Base-by-base conservation (phyloP, 192 early-diverging fungal genomes). In the Entrophospora sp. region DNA sequence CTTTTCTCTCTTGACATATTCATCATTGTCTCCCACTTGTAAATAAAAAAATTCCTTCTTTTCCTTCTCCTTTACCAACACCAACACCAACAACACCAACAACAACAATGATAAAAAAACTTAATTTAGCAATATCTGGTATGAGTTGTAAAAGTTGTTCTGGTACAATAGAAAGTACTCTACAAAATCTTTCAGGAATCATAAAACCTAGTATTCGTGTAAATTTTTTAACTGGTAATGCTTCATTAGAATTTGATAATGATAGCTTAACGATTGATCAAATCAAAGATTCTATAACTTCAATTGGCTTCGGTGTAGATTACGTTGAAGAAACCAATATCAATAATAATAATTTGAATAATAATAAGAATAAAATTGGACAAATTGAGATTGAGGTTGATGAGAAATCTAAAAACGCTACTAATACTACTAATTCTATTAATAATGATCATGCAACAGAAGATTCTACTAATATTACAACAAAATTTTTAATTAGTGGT, bases 81-180 rank as follows among this genome's bases (percentile, higher is more conserved):
- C n/a, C n/a, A n/a, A n/a, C n/a, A n/a, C n/a, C n/a, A n/a, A n/a
- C n/a, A n/a, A n/a, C n/a, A n/a, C n/a, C n/a, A n/a, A n/a, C n/a
- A n/a, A n/a, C n/a, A n/a, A n/a, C n/a, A n/a, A n/a, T n/a, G n/a
- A n/a, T n/a, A n/a, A n/a, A n/a, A n/a, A n/a, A n/a, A n/a, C n/a
- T n/a, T n/a, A 69, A 70, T 30, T 65, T 93, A 20, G 71, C 79
- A 24, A 71, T 94, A 38, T 69, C 77, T 1, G 95, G 95, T 7
- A 88, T 97, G 86, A 91, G 93, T 0, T 97, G 95, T 57, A 77
- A 81, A 3, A 86, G 89, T 18, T 97, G 95, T 67, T 92, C 94
- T 30, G 71, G 77, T 7, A 75, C 88, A 1, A 83, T 96, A 20
- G 83, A 82, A 34, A 70, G 69, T 12, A 72, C 80, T 4, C 75